Conservation (phyloP, 2,329 filamentous ascomycete species). For the Nothopassalora personata region DNA sequence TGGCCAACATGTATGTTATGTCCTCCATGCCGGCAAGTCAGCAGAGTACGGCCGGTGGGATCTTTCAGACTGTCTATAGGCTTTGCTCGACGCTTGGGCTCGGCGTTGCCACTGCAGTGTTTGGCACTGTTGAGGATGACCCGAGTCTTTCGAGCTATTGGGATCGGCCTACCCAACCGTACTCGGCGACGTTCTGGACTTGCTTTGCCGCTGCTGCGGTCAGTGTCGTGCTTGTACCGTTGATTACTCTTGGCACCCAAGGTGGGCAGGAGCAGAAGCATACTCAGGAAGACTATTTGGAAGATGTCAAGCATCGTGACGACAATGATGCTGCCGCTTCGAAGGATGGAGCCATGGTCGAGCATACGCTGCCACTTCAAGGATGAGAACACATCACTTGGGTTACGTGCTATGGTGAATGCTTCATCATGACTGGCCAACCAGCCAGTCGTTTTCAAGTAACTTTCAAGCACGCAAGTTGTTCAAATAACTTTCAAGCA, state of each 20-base stretch:
- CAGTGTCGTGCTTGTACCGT: conserved; percentile 47
- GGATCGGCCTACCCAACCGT: conserved; percentile 44
- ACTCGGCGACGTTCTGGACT: conserved; percentile 49
- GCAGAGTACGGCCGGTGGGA: conserved; percentile 61
- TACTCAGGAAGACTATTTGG: no score
- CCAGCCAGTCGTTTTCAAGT: no score
- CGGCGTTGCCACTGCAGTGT: conserved; percentile 58
- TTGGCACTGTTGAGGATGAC: conserved; percentile 40
- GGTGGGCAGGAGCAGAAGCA: conserved; percentile 33
- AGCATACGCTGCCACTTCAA: not conserved
- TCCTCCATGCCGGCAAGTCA: conserved; percentile 57
- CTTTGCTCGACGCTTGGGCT: conserved; percentile 56
- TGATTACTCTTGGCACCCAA: conserved; percentile 51
- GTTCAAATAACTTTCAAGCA: no score
- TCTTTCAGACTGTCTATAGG: conserved; percentile 62
- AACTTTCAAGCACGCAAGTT: no score
- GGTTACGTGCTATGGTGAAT: not conserved
- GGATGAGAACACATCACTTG: not conserved
- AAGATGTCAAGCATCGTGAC: not conserved
- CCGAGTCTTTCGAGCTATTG: conserved; percentile 38
- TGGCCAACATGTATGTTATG: conserved; percentile 69
- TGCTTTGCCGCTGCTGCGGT: conserved; percentile 41
- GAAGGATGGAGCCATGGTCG: not conserved
- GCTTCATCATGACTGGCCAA: no score
- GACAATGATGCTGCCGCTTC: not conserved